phyloP scores from a whole-genome alignment of 495 filamentous ascomycete species.

The Talaromyces nanjingensis region DNA sequence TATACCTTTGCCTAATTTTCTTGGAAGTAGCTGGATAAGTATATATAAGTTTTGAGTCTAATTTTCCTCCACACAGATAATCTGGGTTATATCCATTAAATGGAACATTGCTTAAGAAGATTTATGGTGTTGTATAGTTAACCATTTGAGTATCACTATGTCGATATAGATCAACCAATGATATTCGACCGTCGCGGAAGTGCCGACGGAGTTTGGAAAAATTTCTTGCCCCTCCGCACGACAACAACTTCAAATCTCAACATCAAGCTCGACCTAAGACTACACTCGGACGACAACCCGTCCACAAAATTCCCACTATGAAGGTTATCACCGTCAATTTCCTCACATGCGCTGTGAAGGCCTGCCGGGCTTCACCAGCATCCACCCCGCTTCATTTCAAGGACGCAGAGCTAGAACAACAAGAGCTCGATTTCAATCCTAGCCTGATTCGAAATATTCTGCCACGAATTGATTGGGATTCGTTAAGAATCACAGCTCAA shows the following conservation, averaged over 20 bases:
- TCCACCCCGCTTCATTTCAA: constrained; percentile 88
- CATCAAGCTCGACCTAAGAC: background rate
- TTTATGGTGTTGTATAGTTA: background rate
- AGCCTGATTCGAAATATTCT: constrained; percentile 74
- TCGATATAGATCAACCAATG: constrained; percentile 1
- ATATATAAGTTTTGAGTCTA: background rate
- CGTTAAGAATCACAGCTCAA: constrained; percentile 59
- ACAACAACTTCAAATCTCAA: background rate
- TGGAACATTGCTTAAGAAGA: background rate
- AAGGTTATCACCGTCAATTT: constrained; percentile 97
- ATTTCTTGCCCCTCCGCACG: constrained; percentile 2
- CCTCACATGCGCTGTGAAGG: constrained; percentile 88
- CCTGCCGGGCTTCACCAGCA: constrained; percentile 69
- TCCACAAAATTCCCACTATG: constrained; percentile 42
- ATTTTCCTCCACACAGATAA: background rate
- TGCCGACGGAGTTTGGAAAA: background rate
- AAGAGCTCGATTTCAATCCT: constrained; percentile 72
- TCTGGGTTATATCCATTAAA: background rate
- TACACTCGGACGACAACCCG: background rate
- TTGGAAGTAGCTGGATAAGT: background rate
- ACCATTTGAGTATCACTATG: background rate
- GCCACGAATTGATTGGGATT: constrained; percentile 82
- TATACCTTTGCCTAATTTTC: background rate
- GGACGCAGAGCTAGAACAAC: constrained; percentile 80
- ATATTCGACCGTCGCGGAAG: background rate